Base-by-base conservation (phyloP, 208 protist genomes). In the Acanthamoeba culbertsoni region DNA sequence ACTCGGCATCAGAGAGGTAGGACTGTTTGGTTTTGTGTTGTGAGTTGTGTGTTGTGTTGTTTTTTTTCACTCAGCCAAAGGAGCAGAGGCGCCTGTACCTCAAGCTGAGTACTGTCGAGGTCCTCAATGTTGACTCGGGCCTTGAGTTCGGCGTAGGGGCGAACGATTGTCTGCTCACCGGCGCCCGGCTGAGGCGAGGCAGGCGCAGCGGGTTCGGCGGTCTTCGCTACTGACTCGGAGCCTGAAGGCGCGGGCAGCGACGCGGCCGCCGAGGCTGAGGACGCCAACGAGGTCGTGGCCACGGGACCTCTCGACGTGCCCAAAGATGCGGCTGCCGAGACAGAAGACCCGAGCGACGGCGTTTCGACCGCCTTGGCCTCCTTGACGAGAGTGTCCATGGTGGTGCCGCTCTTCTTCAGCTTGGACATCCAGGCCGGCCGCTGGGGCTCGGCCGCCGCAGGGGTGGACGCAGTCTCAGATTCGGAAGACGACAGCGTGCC, bases 1-100 rank as follows among this genome's bases (percentile, higher is more conserved):
- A 90, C 75, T 91, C 84, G 40, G 28, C 84, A 6, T 91, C 84
- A 5, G 84, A 68, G 26, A 91, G 14, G 57, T 91, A 91, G 1
- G 48, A 20, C 79, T 86, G 71, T 14, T 4, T n/a, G n/a, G n/a
- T n/a, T n/a, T n/a, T n/a, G n/a, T 8, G 42, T 20, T 20, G 2
- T 33, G 42, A 8, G 10, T 33, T 6, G 35, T 48, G 18, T 31
- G 63, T 20, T 23, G 37, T 10, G 26, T 0, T n/a, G 37, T 40
- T 31, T 8, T 5, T 23, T 18, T 5, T 20, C 59, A 68, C 59
- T 8, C 6, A n/a, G 23, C 10, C 57, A 33, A 63, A 7, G 18
- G 42, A 43, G 35, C 3, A 20, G 7, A 6, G 40, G n/a, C 2
- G 31, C 14, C 31, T n/a, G 42, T 8, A 88, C 48, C n/a, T 59